Evolutionary conservation across 73 alveolate species (phyloP), one percentile per base, ranked within the genome.

Genomic region (Paramecium sonneborni): DNA sequence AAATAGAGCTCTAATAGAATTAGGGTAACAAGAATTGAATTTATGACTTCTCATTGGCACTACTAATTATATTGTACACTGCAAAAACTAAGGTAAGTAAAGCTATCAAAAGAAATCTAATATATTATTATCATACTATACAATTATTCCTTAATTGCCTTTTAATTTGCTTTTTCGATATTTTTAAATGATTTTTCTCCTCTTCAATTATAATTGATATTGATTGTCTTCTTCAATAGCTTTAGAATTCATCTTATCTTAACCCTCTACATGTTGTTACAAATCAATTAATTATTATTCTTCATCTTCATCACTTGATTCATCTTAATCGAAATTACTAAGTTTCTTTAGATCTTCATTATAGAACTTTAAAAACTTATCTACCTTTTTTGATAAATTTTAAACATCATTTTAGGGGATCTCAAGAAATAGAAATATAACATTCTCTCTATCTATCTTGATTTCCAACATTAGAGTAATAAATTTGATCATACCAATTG

Each of bases 81-180:
- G 90, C 90, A 79, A 79, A 79, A 30, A 79, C 74, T 23, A 79
- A 34, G 32, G 90, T 79, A 11, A 32, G 14, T 12, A 79, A 24
- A 46, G 90, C 90, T 14, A 79, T 79, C 21, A 44, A 43, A 4
- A 79, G 44, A 44, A 79, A 79, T 46, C 84, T 62, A 62, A 62
- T 30, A 30, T 30, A 62, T 30, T 62, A 62, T 62, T 10, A 62
- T 62, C 84, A 62, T 62, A 62, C 84, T 79, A 79, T 30, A 39
- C 90, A 39, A 79, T 79, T 30, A 79, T 79, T 39, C 90, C 90
- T 46, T 79, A 43, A 44, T 44, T 79, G 69, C 90, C 90, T 44
- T 79, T 79, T 23, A 79, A 23, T 79, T 79, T 79, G 55, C 55
- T 79, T 44, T 79, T 79, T 23, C 90, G 39, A 23, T 79, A 79